Base-by-base conservation (phyloP, 352 stramenopile genomes). In the Globisporangium polare region DNA sequence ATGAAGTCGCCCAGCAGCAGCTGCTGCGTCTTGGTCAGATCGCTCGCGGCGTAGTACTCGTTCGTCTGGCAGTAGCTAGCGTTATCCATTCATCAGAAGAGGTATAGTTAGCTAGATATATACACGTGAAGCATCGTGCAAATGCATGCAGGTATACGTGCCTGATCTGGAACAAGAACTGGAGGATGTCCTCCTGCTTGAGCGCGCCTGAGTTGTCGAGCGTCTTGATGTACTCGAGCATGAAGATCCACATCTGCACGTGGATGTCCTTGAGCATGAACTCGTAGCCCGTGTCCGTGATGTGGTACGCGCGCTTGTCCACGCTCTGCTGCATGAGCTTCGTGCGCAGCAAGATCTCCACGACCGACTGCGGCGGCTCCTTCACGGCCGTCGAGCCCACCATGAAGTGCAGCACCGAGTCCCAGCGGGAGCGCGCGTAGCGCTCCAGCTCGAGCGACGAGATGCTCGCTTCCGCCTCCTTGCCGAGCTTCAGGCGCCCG, bases 231-330 rank as follows among this genome's bases (percentile, higher is more conserved):
- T 94, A 94, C 68, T 95, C 84, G 45, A 94, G 69, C 73, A 96
- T 90, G 56, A 96, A 95, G 64, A 94, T 95, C 88, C 88, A 96
- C 74, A 93, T 94, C 63, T 96, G 89, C 60, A 94, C 78, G 77
- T 96, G 89, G 49, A 95, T 92, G 46, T 96, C 87, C 65, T 95
- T 95, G 57, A 96, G 75, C 89, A 96, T 94, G 64, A 96, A 96
- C 72, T 96, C 86, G 73, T 95, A 95, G 49, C 88, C 88, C 46
- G 83, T 92, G 70, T 95, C 83, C 39, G 88, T 94, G 60, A 95
- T 94, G 67, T 92, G 84, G 39, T 95, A 75, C 49, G 87, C 68
- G 57, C 76, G 75, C 20, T 77, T 77, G 55, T 91, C 56, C 15
- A 46, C 53, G 67, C 71, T 88, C 37, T 85, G 67, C 58, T 90